Evolutionary conservation across 805 yeast genomes (phyloP).

Genomic region (Pichia occidentalis): DNA sequence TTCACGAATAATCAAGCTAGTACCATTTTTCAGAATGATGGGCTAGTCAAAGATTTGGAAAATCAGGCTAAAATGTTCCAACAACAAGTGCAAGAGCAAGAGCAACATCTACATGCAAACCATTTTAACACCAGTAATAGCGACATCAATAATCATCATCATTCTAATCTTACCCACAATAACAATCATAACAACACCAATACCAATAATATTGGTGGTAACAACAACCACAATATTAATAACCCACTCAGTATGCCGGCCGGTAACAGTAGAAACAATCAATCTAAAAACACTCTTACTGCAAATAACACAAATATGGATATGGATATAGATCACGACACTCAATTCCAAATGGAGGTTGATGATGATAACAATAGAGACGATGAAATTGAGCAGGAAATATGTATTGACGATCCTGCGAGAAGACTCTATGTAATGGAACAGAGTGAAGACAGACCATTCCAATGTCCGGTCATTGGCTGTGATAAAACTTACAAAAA

Average conservation of each 20-base stretch:
- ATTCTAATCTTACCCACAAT: slow-evolving; percentile 1
- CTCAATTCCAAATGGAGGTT: slow-evolving; percentile 33
- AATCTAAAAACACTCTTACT: slow-evolving; percentile 19
- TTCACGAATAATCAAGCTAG: slow-evolving; percentile 1
- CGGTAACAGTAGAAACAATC: too few species aligned
- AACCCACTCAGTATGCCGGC: slow-evolving; percentile 11
- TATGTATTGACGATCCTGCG: slow-evolving; percentile 94
- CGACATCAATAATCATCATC: slow-evolving; percentile 12
- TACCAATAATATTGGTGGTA: slow-evolving; percentile 10
- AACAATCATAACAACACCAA: slow-evolving; percentile 1
- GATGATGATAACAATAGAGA: slow-evolving; percentile 21
- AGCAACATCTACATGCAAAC: slow-evolving; percentile 17
- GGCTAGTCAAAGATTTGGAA: slow-evolving; percentile 8
- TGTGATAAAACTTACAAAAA: slow-evolving; percentile 97
- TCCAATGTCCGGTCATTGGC: slow-evolving; percentile 95
- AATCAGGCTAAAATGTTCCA: slow-evolving; percentile 9
- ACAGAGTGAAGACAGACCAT: slow-evolving; percentile 88
- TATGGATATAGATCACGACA: slow-evolving; percentile 12
- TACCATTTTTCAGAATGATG: slow-evolving; percentile 7
- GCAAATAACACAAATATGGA: slow-evolving; percentile 8
- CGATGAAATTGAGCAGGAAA: slow-evolving; percentile 38
- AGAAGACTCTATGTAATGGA: slow-evolving; percentile 89
- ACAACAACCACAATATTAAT: slow-evolving; percentile 13
- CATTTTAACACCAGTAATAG: slow-evolving; percentile 8
- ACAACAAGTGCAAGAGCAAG: slow-evolving; percentile 22